Percentiles rank a stretch among this genome's conserved stretches.
These are phyloP conservation scores for Hansenula sp. DNA, from an alignment of 1,139 yeast species.

Conservation along the genomic window DNA sequence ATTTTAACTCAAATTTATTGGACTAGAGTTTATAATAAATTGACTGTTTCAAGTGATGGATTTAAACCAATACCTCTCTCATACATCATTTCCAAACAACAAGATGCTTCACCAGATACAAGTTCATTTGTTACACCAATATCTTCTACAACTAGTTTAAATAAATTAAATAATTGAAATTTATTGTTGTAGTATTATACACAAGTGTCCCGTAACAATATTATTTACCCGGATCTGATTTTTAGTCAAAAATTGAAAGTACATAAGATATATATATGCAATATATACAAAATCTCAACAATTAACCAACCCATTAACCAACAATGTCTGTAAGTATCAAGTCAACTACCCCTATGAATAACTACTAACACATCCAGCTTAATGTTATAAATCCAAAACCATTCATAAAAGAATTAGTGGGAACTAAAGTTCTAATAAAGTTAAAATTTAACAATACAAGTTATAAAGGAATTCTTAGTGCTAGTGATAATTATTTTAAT, in stretches of 20 bases:
- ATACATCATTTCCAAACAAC: conserved; percentile 1
- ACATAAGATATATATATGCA: no score
- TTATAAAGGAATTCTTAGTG: conserved; percentile 72
- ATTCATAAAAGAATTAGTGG: conserved; percentile 69
- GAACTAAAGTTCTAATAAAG: conserved; percentile 72
- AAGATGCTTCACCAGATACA: conserved; percentile 1
- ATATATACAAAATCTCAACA: background rate
- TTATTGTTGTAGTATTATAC: no score
- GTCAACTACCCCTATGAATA: no score
- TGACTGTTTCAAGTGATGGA: conserved; percentile 9
- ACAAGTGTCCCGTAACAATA: no score
- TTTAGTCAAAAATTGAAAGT: no score
- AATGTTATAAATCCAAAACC: conserved; percentile 91
- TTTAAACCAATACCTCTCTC: conserved; percentile 12
- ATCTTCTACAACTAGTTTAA: conserved; percentile 1
- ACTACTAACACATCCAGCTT: conserved; percentile 32
- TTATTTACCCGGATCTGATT: no score
- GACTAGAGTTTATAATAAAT: conserved; percentile 6
- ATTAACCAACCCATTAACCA: background rate
- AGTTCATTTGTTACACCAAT: conserved; percentile 6
- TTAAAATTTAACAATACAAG: conserved; percentile 93
- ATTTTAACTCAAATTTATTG: conserved; percentile 13
- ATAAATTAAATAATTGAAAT: conserved; percentile 1
- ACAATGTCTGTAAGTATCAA: background rate
- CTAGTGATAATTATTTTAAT: conserved; percentile 94